Base-by-base conservation (phyloP, 1,284 basidiomycete genomes). In the Apiotrichum domesticum region DNA sequence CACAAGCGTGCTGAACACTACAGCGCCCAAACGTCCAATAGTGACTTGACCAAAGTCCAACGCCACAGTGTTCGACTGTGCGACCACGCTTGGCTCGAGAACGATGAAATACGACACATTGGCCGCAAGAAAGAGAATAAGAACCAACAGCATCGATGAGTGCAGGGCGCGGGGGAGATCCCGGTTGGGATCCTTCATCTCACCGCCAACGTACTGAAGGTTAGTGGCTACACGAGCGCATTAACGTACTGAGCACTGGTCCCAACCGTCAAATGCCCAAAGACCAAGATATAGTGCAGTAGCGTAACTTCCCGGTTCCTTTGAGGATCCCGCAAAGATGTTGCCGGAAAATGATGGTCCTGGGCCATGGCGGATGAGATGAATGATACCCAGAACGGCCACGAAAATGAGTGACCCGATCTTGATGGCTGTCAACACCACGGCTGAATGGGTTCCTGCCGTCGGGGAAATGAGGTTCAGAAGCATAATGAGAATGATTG, bases 251-350 rank as follows among this genome's bases (percentile, higher is more conserved):
- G 66, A 69, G 52, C 72, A 73, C 46, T 72, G 69, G 54, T 75
- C 74, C 90, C 92, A 97, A 0, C 94, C 92, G 71, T 94, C 91
- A 67, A 90, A 92, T 1, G 92, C 92, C 92, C 93, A 98, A 1
- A 98, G 77, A 0, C 92, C 92, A 10, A 90, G 95, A 76, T 98
- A 99, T 3, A 98, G 78, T 0, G 95, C 96, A 10, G 98, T 80
- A 4, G 95, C 92, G 75, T 93, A 98, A 3, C 85, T 80, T 3
- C 90, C 87, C 1, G 90, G 87, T 57, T 87, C 87, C 6, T 72
- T 82, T 54, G 87, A 88, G 3, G 90, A 87, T 2, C 83, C 86
- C 6, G 80, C 77, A 65, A 96, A 97, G 14, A 91, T 69, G 35
- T 86, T 80, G 3, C 58, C 55, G 4, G 59, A 33, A 46, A 75